A percentile compares a stretch with the other conserved stretches of the same genome.
These are phyloP conservation scores for Fusarium multiceps DNA, from an alignment of 2,329 filamentous ascomycete genomes.

Conservation along the genomic window DNA sequence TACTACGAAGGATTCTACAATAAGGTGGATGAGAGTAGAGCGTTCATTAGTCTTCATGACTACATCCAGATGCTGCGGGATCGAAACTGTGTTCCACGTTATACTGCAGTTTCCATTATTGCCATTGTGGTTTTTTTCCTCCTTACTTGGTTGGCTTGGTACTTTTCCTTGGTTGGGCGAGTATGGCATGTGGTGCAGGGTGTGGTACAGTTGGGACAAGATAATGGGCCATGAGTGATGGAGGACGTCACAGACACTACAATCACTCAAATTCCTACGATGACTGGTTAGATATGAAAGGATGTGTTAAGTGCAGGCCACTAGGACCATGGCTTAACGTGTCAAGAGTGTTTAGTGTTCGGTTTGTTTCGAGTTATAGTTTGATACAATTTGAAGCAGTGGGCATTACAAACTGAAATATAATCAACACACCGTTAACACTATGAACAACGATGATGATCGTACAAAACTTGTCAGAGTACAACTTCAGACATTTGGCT, in stretches of 20 bases:
- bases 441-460: too few relatives aligned
- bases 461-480: fast-evolving
- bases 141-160: constrained; percentile 1
- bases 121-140: background rate
- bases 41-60: constrained; percentile 33
- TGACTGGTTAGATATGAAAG: background rate
- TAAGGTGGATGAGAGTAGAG: constrained; percentile 37
- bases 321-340: background rate
- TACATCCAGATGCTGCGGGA: constrained; percentile 37
- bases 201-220: background rate
- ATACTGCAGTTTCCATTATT: constrained; percentile 28
- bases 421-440: fast-evolving
- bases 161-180: constrained; percentile 12
- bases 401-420: fast-evolving
- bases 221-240: background rate
- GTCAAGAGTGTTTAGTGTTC: background rate
- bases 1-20: constrained; percentile 46
- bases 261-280: background rate
- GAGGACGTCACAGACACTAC: background rate
- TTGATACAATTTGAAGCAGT: background rate
- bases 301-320: background rate
- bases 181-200: constrained; percentile 7
- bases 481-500: background rate
- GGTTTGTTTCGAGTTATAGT: background rate
- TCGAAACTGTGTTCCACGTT: constrained; percentile 20